Base-by-base conservation (phyloP, 1,284 basidiomycete genomes). In the Ganoderma meredithae region DNA sequence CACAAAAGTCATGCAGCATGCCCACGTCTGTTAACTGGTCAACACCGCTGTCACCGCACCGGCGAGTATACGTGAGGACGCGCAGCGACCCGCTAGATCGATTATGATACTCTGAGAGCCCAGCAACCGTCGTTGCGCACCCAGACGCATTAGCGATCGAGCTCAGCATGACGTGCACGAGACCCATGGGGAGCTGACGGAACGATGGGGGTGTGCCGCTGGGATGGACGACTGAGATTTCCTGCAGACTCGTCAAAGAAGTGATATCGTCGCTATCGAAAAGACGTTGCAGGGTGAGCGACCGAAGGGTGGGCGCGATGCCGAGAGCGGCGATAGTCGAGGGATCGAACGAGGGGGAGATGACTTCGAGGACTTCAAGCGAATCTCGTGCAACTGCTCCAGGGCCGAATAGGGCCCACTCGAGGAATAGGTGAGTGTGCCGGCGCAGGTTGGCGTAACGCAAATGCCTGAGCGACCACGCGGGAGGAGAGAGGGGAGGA, bases 331-430 rank as follows among this genome's bases (percentile, higher is more conserved):
- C 47, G 40, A 70, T 55, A 55, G 36, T 25, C 2, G 36, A 44
- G 10, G 52, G 9, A 12, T 62, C 13, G 36, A 67, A 61, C 0
- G 39, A 31, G 13, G 65, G 60, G 19, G 65, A 63, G 2, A 43
- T 15, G 22, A 67, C 17, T n/a, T 58, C 52, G 4, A 70, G 40
- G 9, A 63, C 63, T 39, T 70, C 65, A 12, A 70, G n/a, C 8
- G 62, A 58, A 7, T 39, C 33, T 40, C 17, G 19, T 27, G 43
- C 25, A 3, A 17, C 62, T 10, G 59, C 39, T n/a, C 49, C 62
- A 19, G 67, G 53, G 0, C 67, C 67, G 17, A 64, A 66, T 17
- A 71, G 58, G 10, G 67, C 70, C 70, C 70, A 69, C 41, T 63
- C 65, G 52, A 71, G 43, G 49, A 71, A 67, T 9, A 7, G 25